Conservation (phyloP, 768 basidiomycete genomes). For the Lanmaoa pseudosensibilis region DNA sequence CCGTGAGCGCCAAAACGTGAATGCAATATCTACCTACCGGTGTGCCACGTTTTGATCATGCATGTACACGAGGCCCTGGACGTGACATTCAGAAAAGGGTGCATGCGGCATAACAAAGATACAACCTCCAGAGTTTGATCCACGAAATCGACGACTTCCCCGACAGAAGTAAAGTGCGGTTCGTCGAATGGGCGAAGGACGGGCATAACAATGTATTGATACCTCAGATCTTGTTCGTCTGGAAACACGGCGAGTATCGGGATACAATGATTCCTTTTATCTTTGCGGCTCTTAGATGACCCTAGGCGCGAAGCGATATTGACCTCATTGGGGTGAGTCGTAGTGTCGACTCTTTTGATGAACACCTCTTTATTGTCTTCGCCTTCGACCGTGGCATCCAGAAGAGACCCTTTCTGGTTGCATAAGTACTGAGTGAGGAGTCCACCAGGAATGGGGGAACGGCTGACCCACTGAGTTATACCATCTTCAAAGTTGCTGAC, state of each 20-base stretch:
- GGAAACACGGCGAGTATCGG: conserved; percentile 19
- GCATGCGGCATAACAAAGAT: accelerated
- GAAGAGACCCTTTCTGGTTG: background rate
- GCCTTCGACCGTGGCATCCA: conserved; percentile 10
- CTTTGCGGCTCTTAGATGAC: background rate
- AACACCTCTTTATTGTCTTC: conserved; percentile 2
- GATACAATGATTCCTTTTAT: conserved; percentile 25
- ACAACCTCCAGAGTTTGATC: conserved; percentile 18
- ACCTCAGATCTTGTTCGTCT: conserved; percentile 1
- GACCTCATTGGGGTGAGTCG: conserved; percentile 4
- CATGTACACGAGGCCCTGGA: background rate
- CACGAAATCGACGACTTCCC: conserved; percentile 31
- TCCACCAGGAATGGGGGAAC: background rate
- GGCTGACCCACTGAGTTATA: background rate
- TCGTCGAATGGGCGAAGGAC: conserved; percentile 25
- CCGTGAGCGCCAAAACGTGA: background rate
- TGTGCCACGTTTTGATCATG: background rate
- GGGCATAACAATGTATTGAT: background rate
- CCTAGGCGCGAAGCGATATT: background rate
- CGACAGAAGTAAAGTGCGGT: conserved; percentile 24
- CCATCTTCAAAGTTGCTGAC: background rate
- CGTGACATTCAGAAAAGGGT: background rate
- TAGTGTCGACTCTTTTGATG: conserved; percentile 9
- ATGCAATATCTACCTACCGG: background rate
- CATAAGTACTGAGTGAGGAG: background rate